These are phyloP conservation scores for Cenchrus purpureus DNA, from an alignment of 176 grass and related monocot genomes.

Conservation along the genomic window DNA sequence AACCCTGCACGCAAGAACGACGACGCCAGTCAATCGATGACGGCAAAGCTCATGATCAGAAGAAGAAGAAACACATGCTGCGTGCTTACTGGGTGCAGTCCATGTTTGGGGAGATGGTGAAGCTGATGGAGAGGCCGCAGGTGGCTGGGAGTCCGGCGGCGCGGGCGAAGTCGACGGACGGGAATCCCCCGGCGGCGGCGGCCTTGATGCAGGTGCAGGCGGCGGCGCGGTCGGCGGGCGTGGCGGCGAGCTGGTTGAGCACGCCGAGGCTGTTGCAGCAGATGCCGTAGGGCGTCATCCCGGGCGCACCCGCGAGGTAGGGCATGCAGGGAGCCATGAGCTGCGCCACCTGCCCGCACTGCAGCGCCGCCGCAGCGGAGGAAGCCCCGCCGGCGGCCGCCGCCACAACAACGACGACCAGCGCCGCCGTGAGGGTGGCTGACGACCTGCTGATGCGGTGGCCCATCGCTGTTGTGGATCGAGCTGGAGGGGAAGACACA, in stretches of 20 bases:
- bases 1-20: constrained; percentile 28
- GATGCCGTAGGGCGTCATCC: constrained; percentile 52
- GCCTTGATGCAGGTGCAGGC: constrained; percentile 53
- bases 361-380: constrained; percentile 12
- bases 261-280: constrained; percentile 59
- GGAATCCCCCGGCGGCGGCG: constrained; percentile 35
- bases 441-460: too few relatives aligned
- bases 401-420: not conserved
- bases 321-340: constrained; percentile 58
- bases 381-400: not conserved
- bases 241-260: constrained; percentile 51
- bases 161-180: constrained; percentile 37
- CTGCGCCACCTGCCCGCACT: constrained; percentile 50
- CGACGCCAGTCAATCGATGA: not conserved
- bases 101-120: constrained; percentile 53
- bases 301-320: constrained; percentile 48
- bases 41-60: too few relatives aligned
- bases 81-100: constrained; percentile 55
- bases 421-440: not conserved
- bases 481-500: too few relatives aligned
- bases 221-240: constrained; percentile 43
- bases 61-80: too few relatives aligned
- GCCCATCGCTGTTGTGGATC: too few relatives aligned
- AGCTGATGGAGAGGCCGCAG: constrained; percentile 52
- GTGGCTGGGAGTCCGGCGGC: constrained; percentile 31